These are phyloP conservation scores for Chlorella vulgaris DNA, from an alignment of 139 green algal species.

Conservation along the genomic window DNA sequence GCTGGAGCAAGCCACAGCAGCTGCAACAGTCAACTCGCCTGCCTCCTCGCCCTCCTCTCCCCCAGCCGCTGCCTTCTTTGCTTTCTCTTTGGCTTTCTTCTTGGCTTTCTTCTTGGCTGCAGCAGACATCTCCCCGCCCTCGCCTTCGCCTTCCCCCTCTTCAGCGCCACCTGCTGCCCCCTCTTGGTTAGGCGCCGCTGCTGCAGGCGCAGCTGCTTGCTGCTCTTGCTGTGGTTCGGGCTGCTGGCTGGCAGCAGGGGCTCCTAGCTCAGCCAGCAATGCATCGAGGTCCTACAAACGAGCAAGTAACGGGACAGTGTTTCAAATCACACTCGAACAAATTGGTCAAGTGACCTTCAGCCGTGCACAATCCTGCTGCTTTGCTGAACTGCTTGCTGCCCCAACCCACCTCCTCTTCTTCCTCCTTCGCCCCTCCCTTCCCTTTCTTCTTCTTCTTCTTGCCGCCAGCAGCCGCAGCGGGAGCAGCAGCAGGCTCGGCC, in stretches of 20 bases:
- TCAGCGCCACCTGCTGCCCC: conserved; percentile 20
- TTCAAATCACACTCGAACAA: no score
- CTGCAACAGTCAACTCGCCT: no score
- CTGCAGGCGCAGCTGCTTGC: neutral
- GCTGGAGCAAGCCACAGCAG: no score
- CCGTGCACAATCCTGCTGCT: neutral
- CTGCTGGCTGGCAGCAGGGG: neutral
- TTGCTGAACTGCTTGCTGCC: neutral
- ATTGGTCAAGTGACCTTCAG: no score
- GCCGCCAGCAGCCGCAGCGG: conserved; percentile 32
- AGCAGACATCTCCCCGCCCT: conserved; percentile 50
- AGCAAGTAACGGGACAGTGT: neutral
- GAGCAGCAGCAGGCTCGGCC: neutral
- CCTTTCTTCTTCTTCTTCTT: conserved; percentile 70
- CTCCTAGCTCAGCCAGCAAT: conserved; percentile 67
- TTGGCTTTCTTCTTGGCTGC: conserved; percentile 62
- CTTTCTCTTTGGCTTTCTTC: conserved; percentile 74
- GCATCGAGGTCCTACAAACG: conserved; percentile 66
- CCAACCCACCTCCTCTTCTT: conserved; percentile 45
- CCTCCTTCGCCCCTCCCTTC: conserved; percentile 41
- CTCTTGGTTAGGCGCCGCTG: conserved; percentile 28
- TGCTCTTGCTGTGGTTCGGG: conserved; percentile 31
- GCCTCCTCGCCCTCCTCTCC: conserved; percentile 43
- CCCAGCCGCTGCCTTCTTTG: conserved; percentile 51
- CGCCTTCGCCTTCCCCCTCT: conserved; percentile 34